Conservation (phyloP, 495 filamentous ascomycete species). For the Talaromyces ruber region DNA sequence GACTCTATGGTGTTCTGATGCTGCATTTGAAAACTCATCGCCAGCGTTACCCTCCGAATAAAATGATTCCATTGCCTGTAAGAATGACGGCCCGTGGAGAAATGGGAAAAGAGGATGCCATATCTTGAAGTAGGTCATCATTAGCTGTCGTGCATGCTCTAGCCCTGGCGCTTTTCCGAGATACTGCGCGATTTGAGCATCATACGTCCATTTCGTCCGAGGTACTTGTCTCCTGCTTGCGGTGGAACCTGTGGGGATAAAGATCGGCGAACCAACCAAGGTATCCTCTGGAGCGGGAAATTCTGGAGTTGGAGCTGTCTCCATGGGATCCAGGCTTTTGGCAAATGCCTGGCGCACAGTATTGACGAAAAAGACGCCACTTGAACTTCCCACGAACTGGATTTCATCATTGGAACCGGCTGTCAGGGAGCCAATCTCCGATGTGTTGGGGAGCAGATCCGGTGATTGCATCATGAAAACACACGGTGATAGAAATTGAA, state of each 20-base stretch:
- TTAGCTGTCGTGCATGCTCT: conserved; percentile 20
- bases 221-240: not conserved
- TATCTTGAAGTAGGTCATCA: conserved; percentile 35
- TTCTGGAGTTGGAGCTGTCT: not conserved
- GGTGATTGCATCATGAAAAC: conserved; percentile 22
- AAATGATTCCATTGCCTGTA: conserved; percentile 35
- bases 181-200: conserved; percentile 16
- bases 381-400: conserved; percentile 34
- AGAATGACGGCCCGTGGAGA: conserved; percentile 40
- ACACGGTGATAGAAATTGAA: not conserved
- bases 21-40: not conserved
- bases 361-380: conserved; percentile 35
- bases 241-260: not conserved
- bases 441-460: conserved; percentile 18
- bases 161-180: conserved; percentile 24
- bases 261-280: conserved; percentile 15
- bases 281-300: conserved; percentile 33
- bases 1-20: conserved; percentile 15
- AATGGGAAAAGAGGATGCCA: conserved; percentile 45
- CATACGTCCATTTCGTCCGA: conserved; percentile 22
- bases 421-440: conserved; percentile 31
- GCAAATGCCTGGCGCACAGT: conserved; percentile 34
- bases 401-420: conserved; percentile 35
- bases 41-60: conserved; percentile 16
- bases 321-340: conserved; percentile 10